These are phyloP conservation scores for Pichia sp. DNA, from an alignment of 1,139 yeast genomes.

Conservation along the genomic window DNA sequence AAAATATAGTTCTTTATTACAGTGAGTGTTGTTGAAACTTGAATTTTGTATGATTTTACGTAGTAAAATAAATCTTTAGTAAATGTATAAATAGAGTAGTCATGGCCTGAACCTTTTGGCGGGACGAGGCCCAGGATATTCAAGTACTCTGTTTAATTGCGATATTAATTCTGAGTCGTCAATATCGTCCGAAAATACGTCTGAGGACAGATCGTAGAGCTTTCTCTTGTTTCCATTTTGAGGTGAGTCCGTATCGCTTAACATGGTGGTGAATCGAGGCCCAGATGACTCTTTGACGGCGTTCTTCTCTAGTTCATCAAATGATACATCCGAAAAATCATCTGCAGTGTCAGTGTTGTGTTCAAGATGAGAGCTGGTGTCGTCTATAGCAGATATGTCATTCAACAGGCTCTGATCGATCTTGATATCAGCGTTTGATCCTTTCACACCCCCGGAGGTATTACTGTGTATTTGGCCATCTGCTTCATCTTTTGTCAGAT, in stretches of 20 bases:
- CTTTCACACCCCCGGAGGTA: not conserved
- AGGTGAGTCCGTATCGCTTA: not conserved
- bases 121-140: conserved; percentile 7
- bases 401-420: not conserved
- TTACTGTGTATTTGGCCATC: not conserved
- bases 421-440: not conserved
- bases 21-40: too few species aligned
- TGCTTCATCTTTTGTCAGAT: conserved; percentile 9
- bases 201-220: conserved; percentile 10
- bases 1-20: too few species aligned
- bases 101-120: conserved; percentile 2
- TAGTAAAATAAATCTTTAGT: not conserved
- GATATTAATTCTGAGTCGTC: conserved; percentile 15
- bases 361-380: not conserved
- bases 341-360: conserved; percentile 9
- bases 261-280: not conserved
- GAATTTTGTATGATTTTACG: not conserved
- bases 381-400: not conserved
- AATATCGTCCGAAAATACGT: conserved; percentile 18
- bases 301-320: conserved; percentile 11
- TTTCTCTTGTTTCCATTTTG: conserved; percentile 1
- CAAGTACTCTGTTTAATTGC: conserved; percentile 1
- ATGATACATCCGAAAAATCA: conserved; percentile 15
- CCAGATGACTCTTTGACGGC: not conserved
- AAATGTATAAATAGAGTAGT: not conserved